phyloP scores from a whole-genome alignment of 2,329 filamentous ascomycete species.

The Aspergillus ochraceoroseus region DNA sequence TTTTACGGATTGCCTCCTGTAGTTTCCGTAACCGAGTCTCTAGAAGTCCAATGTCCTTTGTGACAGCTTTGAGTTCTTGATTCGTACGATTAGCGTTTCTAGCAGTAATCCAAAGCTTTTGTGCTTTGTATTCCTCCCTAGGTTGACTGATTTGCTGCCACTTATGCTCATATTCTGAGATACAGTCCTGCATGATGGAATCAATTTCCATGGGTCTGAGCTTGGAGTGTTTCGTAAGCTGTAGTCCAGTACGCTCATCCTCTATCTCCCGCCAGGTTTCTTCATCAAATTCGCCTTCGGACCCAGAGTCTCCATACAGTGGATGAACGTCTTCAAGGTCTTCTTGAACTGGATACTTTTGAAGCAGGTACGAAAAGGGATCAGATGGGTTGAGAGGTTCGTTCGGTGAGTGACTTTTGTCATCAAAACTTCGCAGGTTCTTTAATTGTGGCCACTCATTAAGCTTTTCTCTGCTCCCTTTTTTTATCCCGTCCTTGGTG shows the following conservation, averaged over 20 bases:
- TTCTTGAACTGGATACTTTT: conserved; percentile 42
- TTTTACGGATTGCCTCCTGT: conserved; percentile 49
- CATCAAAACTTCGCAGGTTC: not conserved
- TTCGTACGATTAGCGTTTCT: conserved; percentile 42
- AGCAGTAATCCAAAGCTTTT: conserved; percentile 57
- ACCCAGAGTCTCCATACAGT: conserved; percentile 53
- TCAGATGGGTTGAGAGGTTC: conserved; percentile 12
- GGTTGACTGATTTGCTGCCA: conserved; percentile 60
- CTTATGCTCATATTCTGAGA: conserved; percentile 47
- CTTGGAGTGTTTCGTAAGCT: conserved; percentile 23
- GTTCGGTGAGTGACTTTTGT: not conserved
- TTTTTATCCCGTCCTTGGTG: conserved; percentile 22
- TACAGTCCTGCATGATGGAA: conserved; percentile 51
- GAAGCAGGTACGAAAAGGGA: conserved; percentile 35
- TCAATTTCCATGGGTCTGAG: conserved; percentile 49
- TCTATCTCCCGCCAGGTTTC: conserved; percentile 60
- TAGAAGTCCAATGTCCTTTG: conserved; percentile 42
- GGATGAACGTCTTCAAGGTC: conserved; percentile 47
- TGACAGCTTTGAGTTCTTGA: conserved; percentile 45
- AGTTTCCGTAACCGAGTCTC: conserved; percentile 54
- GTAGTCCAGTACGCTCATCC: conserved; percentile 41
- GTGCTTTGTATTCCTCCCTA: conserved; percentile 53
- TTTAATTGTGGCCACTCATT: conserved; percentile 29
- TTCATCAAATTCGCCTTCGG: conserved; percentile 53
- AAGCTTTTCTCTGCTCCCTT: conserved; percentile 27